These are phyloP conservation scores for Hsuehochloa calcarea DNA, from an alignment of 176 grass and related monocot species.

Conservation along the genomic window DNA sequence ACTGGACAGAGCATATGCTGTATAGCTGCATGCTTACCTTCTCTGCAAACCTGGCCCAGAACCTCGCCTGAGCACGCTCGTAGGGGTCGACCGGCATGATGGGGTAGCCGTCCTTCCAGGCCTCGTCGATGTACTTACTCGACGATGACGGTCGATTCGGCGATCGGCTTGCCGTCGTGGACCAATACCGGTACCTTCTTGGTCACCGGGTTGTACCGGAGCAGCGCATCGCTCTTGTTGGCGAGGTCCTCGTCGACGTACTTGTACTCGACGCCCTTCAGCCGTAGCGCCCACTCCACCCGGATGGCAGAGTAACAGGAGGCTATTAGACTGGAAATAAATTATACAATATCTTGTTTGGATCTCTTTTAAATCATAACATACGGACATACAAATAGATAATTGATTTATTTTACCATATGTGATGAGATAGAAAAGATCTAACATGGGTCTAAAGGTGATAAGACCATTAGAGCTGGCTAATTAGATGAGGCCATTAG, in stretches of 20 bases:
- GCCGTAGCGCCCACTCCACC: constrained; percentile 60
- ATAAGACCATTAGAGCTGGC: too few relatives aligned
- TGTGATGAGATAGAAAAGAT: too few relatives aligned
- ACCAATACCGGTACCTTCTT: constrained; percentile 64
- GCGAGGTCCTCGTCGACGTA: constrained; percentile 54
- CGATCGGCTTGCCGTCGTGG: constrained; percentile 49
- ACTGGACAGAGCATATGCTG: neutral
- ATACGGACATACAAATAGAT: too few relatives aligned
- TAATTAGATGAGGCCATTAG: too few relatives aligned
- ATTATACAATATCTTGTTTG: too few relatives aligned
- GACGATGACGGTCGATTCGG: constrained; percentile 50
- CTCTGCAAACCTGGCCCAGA: constrained; percentile 57
- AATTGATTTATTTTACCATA: too few relatives aligned
- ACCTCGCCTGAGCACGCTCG: constrained; percentile 48
- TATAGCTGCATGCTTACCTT: constrained; percentile 23
- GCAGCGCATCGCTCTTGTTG: constrained; percentile 59
- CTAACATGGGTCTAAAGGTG: too few relatives aligned
- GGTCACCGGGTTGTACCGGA: constrained; percentile 56
- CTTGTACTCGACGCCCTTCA: constrained; percentile 61
- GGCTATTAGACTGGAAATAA: too few relatives aligned
- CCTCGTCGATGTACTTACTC: constrained; percentile 74
- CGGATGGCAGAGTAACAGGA: neutral
- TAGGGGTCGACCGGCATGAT: constrained; percentile 62
- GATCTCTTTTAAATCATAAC: too few relatives aligned
- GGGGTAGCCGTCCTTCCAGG: constrained; percentile 48